A percentile compares a stretch with the other conserved stretches of the same genome.
phyloP scores from a whole-genome alignment of 441 rosid genomes.

The Populus trichocarpa region DNA sequence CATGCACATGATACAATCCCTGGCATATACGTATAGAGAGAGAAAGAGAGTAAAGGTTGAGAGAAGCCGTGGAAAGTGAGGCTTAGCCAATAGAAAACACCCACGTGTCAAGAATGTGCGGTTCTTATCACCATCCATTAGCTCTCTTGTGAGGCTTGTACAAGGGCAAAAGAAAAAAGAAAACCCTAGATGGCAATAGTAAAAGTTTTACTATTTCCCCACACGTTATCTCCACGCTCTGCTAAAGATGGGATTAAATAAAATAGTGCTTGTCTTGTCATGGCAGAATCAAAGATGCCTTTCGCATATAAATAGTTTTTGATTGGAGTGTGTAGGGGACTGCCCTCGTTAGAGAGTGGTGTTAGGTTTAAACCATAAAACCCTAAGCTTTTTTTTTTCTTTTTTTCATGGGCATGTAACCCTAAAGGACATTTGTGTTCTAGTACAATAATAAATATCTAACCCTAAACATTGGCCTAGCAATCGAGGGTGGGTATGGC shows the following conservation, averaged over 20 bases:
- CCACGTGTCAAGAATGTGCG: conserved; percentile 60
- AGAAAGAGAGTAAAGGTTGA: conserved; percentile 17
- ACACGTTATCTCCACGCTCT: conserved; percentile 41
- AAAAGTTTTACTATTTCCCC: neutral
- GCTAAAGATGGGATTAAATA: neutral
- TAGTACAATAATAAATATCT: conserved; percentile 15
- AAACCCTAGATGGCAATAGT: conserved; percentile 55
- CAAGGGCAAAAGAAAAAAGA: neutral
- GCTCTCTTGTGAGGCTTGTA: conserved; percentile 12
- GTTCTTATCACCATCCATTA: conserved; percentile 66
- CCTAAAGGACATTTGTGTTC: conserved; percentile 27
- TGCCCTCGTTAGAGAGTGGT: conserved; percentile 14
- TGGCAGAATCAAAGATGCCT: conserved; percentile 36
- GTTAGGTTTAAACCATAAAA: conserved; percentile 22
- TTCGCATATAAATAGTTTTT: conserved; percentile 27
- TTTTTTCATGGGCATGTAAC: conserved; percentile 20
- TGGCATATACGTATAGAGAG: neutral
- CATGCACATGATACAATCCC: neutral
- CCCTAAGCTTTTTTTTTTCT: conserved; percentile 32
- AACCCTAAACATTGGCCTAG: conserved; percentile 19
- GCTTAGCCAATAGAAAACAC: conserved; percentile 10
- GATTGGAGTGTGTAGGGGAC: conserved; percentile 29
- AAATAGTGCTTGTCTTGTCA: conserved; percentile 19
- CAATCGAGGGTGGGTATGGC: neutral
- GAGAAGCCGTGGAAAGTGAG: neutral